Evolutionary conservation across 2,329 filamentous ascomycete genomes (phyloP).

Genomic region (Volutella citrinella): DNA sequence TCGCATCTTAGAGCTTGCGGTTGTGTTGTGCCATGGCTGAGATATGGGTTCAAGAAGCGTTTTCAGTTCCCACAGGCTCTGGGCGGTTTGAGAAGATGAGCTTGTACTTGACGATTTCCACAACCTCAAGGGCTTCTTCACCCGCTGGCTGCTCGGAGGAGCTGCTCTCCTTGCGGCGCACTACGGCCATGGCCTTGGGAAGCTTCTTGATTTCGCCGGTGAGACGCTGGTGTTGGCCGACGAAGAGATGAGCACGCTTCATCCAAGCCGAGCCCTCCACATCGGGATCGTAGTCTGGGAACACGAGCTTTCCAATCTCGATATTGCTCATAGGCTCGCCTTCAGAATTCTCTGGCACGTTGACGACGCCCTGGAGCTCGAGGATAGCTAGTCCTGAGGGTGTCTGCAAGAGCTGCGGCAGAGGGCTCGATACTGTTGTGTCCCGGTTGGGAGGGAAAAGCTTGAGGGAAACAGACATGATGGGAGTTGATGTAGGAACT

Average conservation of each 20-base stretch:
- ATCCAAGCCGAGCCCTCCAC: slow-evolving; percentile 68
- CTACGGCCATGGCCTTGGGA: slow-evolving; percentile 72
- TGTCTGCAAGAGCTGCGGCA: slow-evolving; percentile 82
- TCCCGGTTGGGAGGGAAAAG: slow-evolving; percentile 39
- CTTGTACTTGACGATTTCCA: slow-evolving; percentile 85
- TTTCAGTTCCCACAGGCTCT: slow-evolving; percentile 69
- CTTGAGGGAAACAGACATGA: slow-evolving; percentile 35
- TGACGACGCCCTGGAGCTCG: slow-evolving; percentile 90
- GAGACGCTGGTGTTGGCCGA: slow-evolving; percentile 85
- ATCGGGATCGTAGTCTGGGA: slow-evolving; percentile 65
- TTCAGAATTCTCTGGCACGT: slow-evolving; percentile 54
- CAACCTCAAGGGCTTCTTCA: slow-evolving; percentile 67
- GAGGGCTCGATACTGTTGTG: slow-evolving; percentile 44
- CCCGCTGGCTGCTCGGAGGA: slow-evolving; percentile 44
- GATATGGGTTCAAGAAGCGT: slow-evolving; percentile 24
- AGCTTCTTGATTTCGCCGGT: slow-evolving; percentile 89
- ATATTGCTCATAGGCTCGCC: slow-evolving; percentile 27
- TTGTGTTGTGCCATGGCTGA: neutral
- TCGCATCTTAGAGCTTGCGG: neutral
- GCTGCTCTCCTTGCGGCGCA: slow-evolving; percentile 54
- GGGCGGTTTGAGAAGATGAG: slow-evolving; percentile 80
- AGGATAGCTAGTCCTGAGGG: slow-evolving; percentile 85
- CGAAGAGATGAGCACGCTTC: slow-evolving; percentile 83
- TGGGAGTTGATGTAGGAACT: neutral
- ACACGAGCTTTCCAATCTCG: slow-evolving; percentile 69